Evolutionary conservation across 2,329 filamentous ascomycete species (phyloP).

Genomic region (Aspergillus quadricinctus): DNA sequence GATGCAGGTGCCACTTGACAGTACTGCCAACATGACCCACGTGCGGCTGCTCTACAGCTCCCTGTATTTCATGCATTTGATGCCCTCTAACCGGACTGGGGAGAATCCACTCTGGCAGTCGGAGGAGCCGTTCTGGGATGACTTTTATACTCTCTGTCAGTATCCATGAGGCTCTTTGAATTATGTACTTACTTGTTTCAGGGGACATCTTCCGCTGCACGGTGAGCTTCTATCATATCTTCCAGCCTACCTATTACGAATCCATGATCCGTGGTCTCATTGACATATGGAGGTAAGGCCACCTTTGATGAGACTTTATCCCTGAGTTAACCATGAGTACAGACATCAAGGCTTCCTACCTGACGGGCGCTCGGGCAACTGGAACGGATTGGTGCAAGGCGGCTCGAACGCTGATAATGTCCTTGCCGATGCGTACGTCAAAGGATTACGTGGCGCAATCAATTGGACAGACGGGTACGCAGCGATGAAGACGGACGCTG

Average conservation of each 20-base stretch:
- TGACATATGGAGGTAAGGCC: constrained; percentile 60
- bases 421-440: constrained; percentile 67
- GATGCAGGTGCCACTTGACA: constrained; percentile 34
- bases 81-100: constrained; percentile 66
- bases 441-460: constrained; percentile 59
- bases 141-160: constrained; percentile 57
- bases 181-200: constrained; percentile 23
- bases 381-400: constrained; percentile 59
- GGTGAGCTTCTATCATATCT: constrained; percentile 61
- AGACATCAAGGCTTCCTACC: constrained; percentile 55
- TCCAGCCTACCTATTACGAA: constrained; percentile 60
- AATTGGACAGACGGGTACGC: constrained; percentile 62
- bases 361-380: constrained; percentile 64
- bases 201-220: constrained; percentile 65
- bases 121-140: constrained; percentile 64
- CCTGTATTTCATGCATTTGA: constrained; percentile 61
- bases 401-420: constrained; percentile 69
- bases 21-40: constrained; percentile 26
- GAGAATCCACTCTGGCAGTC: constrained; percentile 66
- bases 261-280: constrained; percentile 64
- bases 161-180: constrained; percentile 21
- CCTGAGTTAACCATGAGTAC: background rate
- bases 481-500: constrained; percentile 64
- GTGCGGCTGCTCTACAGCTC: constrained; percentile 30
- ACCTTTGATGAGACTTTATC: background rate